These are phyloP conservation scores for Plasmodium yoelii DNA, from an alignment of 169 alveolate species.

Conservation along the genomic window DNA sequence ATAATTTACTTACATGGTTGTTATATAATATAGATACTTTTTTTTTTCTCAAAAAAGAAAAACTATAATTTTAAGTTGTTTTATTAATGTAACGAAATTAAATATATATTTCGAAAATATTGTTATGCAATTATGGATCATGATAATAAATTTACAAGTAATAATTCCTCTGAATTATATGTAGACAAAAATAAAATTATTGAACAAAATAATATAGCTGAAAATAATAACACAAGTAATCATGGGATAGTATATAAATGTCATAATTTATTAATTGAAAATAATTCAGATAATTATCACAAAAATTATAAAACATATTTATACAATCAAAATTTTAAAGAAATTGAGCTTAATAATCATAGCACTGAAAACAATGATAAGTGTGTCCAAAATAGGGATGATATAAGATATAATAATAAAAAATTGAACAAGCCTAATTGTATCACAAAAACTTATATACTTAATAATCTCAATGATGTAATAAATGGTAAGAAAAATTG, in stretches of 20 bases:
- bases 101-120: neutral
- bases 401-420: no score
- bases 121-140: neutral
- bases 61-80: no score
- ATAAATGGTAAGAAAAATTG: conserved; percentile 4
- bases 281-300: neutral
- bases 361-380: no score
- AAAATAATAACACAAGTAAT: neutral
- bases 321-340: no score
- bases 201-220: neutral
- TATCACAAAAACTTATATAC: neutral
- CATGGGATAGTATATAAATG: neutral
- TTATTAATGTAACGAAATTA: neutral
- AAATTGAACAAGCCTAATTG: neutral
- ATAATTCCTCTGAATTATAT: neutral
- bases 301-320: no score
- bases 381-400: no score
- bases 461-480: neutral
- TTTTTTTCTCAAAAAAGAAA: no score
- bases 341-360: no score
- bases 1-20: no score
- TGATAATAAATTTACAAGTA: neutral
- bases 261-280: neutral
- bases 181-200: neutral
- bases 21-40: no score